A percentile compares a stretch with the other conserved stretches of the same genome.
Evolutionary conservation across 73 alveolate genomes (phyloP).

Genomic region (Tetrahymena elliotti): DNA sequence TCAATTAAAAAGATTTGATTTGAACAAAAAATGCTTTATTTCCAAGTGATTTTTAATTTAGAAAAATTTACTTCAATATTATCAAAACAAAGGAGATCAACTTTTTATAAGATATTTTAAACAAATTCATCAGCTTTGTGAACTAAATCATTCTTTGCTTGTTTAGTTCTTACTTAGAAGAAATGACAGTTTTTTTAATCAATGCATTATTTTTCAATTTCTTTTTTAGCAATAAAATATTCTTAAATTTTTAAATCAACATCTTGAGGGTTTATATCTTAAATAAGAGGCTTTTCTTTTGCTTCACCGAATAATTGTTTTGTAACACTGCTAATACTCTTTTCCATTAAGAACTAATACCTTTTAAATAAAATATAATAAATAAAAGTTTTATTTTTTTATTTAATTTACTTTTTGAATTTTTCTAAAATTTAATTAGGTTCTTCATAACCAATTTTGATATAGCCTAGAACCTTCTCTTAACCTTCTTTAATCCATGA

Average conservation of each 20-base stretch:
- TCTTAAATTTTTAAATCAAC: slow-evolving; percentile 18
- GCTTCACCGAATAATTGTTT: slow-evolving; percentile 26
- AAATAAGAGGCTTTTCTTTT: not conserved
- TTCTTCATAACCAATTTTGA: slow-evolving; percentile 9
- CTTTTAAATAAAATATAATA: not conserved
- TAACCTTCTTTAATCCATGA: slow-evolving; percentile 20
- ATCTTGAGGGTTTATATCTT: slow-evolving; percentile 3
- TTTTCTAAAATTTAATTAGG: slow-evolving; percentile 14
- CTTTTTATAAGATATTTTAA: not conserved
- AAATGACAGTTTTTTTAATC: slow-evolving; percentile 32
- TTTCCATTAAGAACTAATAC: slow-evolving; percentile 22
- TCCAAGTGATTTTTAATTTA: no score
- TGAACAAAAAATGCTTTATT: no score
- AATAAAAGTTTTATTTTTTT: not conserved
- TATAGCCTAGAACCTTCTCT: not conserved
- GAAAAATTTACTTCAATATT: not conserved
- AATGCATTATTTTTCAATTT: slow-evolving; percentile 20
- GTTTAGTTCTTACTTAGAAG: slow-evolving; percentile 25
- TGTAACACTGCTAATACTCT: not conserved
- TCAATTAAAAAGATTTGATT: no score
- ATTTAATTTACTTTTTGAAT: slow-evolving; percentile 5
- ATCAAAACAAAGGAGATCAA: not conserved
- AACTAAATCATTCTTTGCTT: slow-evolving; percentile 20
- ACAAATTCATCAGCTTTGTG: slow-evolving; percentile 26
- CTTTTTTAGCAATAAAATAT: slow-evolving; percentile 8